Evolutionary conservation across 306 rosid species (phyloP).

Genomic region (Ammopiptanthus mongolicus): DNA sequence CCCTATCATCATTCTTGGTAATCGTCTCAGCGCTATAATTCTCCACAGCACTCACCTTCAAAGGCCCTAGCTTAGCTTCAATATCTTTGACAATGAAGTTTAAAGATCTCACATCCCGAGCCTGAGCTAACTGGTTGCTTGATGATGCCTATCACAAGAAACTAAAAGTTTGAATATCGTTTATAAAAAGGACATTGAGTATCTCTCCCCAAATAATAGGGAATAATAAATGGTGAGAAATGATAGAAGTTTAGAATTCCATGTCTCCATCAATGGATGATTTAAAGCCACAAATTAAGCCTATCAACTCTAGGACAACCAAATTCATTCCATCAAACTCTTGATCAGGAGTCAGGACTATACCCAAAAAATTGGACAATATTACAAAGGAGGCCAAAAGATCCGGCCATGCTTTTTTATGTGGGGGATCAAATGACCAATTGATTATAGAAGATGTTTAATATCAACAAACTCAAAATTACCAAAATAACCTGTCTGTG

Average conservation of each 20-base stretch:
- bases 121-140: conserved; percentile 34
- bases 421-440: not conserved
- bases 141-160: conserved; percentile 42
- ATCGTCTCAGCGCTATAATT: not conserved
- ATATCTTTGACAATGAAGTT: conserved; percentile 47
- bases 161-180: not conserved
- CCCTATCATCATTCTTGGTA: not conserved
- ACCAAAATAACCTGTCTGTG: not conserved
- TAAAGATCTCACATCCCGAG: conserved; percentile 61
- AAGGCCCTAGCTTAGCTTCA: conserved; percentile 55
- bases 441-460: not conserved
- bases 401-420: not conserved
- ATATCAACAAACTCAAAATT: not conserved
- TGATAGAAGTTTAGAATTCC: not conserved
- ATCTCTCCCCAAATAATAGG: not conserved
- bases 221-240: not conserved
- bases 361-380: not conserved
- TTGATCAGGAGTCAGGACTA: not conserved
- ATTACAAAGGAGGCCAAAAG: not conserved
- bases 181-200: not conserved
- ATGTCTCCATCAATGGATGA: not conserved
- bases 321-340: not conserved
- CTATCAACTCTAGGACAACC: conserved; percentile 1
- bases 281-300: not conserved
- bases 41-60: conserved; percentile 12